These are phyloP conservation scores for Solanum chacoense DNA, from an alignment of 305 asterid genomes.

Conservation along the genomic window DNA sequence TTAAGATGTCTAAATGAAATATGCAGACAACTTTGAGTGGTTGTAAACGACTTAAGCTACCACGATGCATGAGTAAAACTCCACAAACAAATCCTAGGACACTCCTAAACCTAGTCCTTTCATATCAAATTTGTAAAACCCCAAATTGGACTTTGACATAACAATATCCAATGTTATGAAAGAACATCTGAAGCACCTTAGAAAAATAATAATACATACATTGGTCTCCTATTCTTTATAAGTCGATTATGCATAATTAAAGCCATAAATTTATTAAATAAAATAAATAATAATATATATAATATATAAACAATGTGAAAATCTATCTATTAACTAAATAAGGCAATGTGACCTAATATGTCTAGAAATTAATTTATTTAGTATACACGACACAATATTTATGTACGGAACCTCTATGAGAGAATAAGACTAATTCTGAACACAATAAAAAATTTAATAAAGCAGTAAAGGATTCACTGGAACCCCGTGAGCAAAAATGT, in stretches of 20 bases:
- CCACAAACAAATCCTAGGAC: neutral
- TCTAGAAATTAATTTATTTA: neutral
- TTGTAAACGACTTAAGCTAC: neutral
- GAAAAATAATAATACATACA: neutral
- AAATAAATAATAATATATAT: too few relatives aligned
- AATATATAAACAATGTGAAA: neutral
- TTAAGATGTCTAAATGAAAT: too few relatives aligned
- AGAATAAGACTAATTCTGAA: neutral
- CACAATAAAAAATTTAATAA: neutral
- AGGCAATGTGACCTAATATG: neutral
- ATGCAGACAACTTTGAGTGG: too few relatives aligned
- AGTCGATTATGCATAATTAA: neutral
- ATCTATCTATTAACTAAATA: neutral
- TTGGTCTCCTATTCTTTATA: too few relatives aligned
- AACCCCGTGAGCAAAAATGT: neutral
- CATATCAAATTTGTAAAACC: neutral
- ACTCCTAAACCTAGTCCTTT: neutral
- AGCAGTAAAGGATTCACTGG: neutral
- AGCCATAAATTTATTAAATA: neutral
- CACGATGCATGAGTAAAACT: neutral
- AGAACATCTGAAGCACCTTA: neutral
- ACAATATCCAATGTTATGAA: neutral
- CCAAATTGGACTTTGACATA: neutral
- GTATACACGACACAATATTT: neutral
- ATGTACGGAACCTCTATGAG: neutral